Evolutionary conservation across 495 filamentous ascomycete species (phyloP).

Genomic region (Hypoxylon subgilvum): DNA sequence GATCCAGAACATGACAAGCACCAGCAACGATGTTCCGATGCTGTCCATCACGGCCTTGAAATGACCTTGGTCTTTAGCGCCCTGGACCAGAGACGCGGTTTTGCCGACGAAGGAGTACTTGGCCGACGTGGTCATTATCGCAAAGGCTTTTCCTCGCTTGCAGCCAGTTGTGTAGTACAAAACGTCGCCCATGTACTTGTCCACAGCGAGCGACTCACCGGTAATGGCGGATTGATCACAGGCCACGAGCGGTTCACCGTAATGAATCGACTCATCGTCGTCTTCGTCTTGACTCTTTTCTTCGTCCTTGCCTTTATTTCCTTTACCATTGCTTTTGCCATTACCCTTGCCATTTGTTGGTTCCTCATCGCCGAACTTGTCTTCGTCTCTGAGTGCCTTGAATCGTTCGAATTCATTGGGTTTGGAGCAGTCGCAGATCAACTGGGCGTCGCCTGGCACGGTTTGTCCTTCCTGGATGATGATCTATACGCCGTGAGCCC

Average conservation of each 20-base stretch:
- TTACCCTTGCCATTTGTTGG: conserved; percentile 24
- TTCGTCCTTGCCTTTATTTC: conserved; percentile 55
- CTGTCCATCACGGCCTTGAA: conserved; percentile 87
- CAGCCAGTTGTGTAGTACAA: conserved; percentile 84
- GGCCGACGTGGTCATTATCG: conserved; percentile 80
- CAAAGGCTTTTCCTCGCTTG: conserved; percentile 83
- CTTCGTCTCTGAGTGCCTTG: conserved; percentile 63
- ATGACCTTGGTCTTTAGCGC: conserved; percentile 74
- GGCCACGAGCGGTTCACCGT: conserved; percentile 76
- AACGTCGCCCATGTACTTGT: conserved; percentile 77
- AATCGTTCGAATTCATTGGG: conserved; percentile 75
- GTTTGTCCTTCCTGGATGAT: conserved; percentile 78
- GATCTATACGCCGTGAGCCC: conserved; percentile 45
- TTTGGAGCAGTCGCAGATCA: conserved; percentile 77
- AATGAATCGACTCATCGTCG: conserved; percentile 80
- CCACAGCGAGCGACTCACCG: conserved; percentile 88
- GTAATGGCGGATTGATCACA: conserved; percentile 92
- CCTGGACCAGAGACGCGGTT: conserved; percentile 80
- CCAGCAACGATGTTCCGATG: conserved; percentile 80
- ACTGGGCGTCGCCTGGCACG: conserved; percentile 73
- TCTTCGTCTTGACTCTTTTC: conserved; percentile 72
- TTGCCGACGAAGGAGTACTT: conserved; percentile 87
- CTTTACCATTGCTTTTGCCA: too few relatives aligned
- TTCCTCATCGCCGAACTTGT: conserved; percentile 64
- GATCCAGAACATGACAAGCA: conserved; percentile 79